Evolutionary conservation across 441 rosid genomes (phyloP).

Genomic region (Erodium trifolium): DNA sequence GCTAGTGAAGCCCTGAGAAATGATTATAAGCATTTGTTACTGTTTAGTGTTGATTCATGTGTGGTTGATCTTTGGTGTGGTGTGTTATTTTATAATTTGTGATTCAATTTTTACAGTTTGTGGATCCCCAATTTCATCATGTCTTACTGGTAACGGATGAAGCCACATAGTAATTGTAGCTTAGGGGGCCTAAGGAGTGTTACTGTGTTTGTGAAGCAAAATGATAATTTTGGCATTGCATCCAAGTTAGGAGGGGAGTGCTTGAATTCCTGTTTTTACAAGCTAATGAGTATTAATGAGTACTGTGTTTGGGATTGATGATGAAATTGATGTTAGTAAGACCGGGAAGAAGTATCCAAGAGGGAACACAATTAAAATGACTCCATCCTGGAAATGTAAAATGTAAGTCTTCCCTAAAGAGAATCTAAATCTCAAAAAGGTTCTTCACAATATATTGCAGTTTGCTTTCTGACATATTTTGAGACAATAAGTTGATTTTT

Average conservation of each 20-base stretch:
- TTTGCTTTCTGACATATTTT: neutral
- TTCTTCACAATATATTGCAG: neutral
- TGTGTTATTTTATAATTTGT: neutral
- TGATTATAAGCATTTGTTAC: neutral
- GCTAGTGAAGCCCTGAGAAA: too few relatives aligned
- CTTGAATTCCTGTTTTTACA: too few relatives aligned
- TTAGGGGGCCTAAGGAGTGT: neutral
- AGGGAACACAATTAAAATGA: neutral
- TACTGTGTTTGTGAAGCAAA: too few relatives aligned
- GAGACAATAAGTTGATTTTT: neutral
- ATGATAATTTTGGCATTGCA: too few relatives aligned
- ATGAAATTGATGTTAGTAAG: neutral
- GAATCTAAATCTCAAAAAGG: neutral
- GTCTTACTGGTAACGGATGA: neutral
- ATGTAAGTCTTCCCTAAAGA: neutral
- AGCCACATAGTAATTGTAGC: neutral
- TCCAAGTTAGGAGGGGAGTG: too few relatives aligned
- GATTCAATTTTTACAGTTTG: neutral
- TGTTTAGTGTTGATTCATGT: neutral
- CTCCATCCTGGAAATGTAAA: neutral
- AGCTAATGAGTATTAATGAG: too few relatives aligned
- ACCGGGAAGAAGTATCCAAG: neutral
- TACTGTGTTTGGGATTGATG: neutral
- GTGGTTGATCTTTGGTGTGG: neutral
- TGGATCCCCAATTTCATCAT: neutral